These are phyloP conservation scores for Irpex sp. DNA, from an alignment of 1,284 basidiomycete species.

Conservation along the genomic window DNA sequence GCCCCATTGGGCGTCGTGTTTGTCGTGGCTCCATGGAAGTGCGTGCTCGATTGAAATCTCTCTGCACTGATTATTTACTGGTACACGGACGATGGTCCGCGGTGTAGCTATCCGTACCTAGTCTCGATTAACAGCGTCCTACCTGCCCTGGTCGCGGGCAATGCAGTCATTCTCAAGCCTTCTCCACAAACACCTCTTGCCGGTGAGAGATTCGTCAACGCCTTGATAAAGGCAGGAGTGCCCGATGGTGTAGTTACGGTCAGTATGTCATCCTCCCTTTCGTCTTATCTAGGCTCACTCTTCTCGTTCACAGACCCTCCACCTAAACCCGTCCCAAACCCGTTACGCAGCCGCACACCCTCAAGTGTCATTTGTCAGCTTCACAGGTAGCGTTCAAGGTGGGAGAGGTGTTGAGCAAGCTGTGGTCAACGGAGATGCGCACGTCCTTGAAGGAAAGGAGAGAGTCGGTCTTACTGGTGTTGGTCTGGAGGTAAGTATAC, in stretches of 20 bases:
- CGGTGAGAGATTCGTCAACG: conserved; percentile 76
- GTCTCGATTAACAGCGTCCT: conserved; percentile 88
- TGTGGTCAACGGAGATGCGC: conserved; percentile 46
- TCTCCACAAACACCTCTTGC: conserved; percentile 92
- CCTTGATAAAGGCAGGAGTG: conserved; percentile 72
- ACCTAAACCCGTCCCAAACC: conserved; percentile 70
- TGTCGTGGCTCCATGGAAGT: conserved; percentile 91
- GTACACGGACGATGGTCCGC: conserved; percentile 1
- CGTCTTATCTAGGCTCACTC: background rate
- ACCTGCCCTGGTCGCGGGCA: conserved; percentile 86
- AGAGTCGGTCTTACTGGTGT: conserved; percentile 73
- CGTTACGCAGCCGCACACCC: conserved; percentile 65
- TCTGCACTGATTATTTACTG: background rate
- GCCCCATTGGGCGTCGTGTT: conserved; percentile 87
- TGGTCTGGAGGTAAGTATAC: conserved; percentile 57
- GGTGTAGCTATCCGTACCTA: conserved; percentile 81
- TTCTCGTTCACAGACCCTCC: conserved; percentile 35
- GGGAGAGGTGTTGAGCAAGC: conserved; percentile 64
- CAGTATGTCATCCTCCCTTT: background rate
- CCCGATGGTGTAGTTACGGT: conserved; percentile 78
- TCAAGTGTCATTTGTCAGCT: conserved; percentile 78
- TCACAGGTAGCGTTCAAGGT: conserved; percentile 83
- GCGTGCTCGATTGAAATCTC: conserved; percentile 21
- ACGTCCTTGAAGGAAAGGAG: background rate
- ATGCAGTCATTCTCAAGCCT: conserved; percentile 88